These are phyloP conservation scores for Quercus rubra DNA, from an alignment of 306 rosid species.

Conservation along the genomic window DNA sequence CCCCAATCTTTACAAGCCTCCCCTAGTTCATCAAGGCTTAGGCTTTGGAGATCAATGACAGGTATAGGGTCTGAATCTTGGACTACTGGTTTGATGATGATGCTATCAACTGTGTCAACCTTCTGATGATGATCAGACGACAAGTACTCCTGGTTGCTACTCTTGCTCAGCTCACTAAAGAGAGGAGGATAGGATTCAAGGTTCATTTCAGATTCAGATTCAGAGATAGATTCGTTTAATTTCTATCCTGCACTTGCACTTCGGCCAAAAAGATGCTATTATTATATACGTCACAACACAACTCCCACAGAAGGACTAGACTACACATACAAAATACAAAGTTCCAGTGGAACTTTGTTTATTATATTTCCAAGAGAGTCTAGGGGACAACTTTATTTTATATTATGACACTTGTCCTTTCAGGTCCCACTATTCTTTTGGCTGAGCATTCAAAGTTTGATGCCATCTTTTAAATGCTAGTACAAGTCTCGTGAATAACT, in stretches of 20 bases:
- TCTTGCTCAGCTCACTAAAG: slow-evolving; percentile 18
- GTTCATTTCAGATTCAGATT: slow-evolving; percentile 10
- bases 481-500: no score
- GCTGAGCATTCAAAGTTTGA: neutral
- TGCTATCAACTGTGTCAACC: neutral
- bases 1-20: slow-evolving; percentile 73
- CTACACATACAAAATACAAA: neutral
- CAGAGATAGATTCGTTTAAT: neutral
- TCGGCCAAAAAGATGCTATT: neutral
- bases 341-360: neutral
- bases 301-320: neutral
- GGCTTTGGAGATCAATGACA: slow-evolving; percentile 42
- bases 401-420: neutral
- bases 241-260: neutral
- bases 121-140: neutral
- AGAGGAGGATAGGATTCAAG: slow-evolving; percentile 51
- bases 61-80: slow-evolving; percentile 37
- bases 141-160: no score
- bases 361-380: neutral
- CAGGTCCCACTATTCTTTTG: neutral
- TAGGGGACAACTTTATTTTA: neutral
- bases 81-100: neutral
- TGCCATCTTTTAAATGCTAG: no score
- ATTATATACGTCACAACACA: no score
- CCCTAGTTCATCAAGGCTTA: slow-evolving; percentile 23